Conservation (phyloP, 23 red algal species). For the Porphyridium purpureum region DNA sequence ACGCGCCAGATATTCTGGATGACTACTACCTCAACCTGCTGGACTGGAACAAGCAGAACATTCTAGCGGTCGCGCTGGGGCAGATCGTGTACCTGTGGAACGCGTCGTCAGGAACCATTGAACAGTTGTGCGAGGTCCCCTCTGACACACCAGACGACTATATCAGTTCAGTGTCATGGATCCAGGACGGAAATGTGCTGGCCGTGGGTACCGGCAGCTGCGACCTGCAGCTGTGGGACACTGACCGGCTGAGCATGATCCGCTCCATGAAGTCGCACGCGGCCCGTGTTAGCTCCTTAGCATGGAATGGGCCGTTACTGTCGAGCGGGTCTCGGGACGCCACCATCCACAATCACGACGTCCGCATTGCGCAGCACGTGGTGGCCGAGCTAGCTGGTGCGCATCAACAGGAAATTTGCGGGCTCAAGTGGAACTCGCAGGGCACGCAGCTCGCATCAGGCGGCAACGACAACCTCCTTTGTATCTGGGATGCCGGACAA, state of each 20-base stretch:
- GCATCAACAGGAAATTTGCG: conserved; percentile 83
- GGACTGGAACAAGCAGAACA: conserved; percentile 72
- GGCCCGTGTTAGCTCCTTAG: conserved; percentile 64
- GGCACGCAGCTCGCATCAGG: conserved; percentile 86
- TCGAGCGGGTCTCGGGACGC: conserved; percentile 73
- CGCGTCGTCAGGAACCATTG: conserved; percentile 67
- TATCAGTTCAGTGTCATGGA: conserved; percentile 83
- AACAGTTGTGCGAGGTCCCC: conserved; percentile 54
- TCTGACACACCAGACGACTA: conserved; percentile 23
- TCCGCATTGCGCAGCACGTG: conserved; percentile 57
- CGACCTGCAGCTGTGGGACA: conserved; percentile 92
- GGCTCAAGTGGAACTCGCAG: conserved; percentile 89
- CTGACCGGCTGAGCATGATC: conserved; percentile 23
- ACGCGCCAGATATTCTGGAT: conserved; percentile 62
- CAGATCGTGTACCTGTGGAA: conserved; percentile 92
- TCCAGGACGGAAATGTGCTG: conserved; percentile 59
- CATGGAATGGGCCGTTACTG: conserved; percentile 92
- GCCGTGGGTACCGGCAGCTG: conserved; percentile 67
- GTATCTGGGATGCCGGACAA: conserved; percentile 58
- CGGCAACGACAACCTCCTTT: conserved; percentile 91
- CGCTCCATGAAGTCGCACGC: conserved; percentile 77
- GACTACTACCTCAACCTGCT: conserved; percentile 96
- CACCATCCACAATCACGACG: conserved; percentile 84
- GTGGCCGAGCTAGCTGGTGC: conserved; percentile 24
- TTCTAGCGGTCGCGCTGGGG: conserved; percentile 79